Percentiles rank a stretch among this genome's conserved stretches.
Conservation (phyloP, 129 eudicot genomes). For the Apium graveolens region DNA sequence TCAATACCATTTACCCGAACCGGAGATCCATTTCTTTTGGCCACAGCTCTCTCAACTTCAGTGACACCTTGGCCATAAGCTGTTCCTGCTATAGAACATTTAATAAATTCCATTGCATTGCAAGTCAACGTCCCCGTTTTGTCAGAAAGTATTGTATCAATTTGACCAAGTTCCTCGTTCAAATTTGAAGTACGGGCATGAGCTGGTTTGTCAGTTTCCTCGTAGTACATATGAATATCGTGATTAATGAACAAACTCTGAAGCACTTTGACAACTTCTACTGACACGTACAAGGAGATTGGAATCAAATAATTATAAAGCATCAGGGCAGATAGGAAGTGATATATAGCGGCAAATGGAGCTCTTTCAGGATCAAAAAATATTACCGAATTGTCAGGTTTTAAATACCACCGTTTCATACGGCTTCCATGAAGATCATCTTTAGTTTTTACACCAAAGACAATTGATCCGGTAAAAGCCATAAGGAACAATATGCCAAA, state of each 20-base stretch:
- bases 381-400: slow-evolving; percentile 39
- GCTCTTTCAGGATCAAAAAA: slow-evolving; percentile 71
- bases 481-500: slow-evolving; percentile 51
- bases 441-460: slow-evolving; percentile 56
- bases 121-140: slow-evolving; percentile 96
- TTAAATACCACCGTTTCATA: slow-evolving; percentile 73
- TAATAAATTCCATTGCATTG: slow-evolving; percentile 92
- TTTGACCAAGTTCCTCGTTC: slow-evolving; percentile 93
- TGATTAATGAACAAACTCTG: slow-evolving; percentile 75
- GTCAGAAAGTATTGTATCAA: slow-evolving; percentile 85
- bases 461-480: slow-evolving; percentile 57
- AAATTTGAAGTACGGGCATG: slow-evolving; percentile 88
- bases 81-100: slow-evolving; percentile 70
- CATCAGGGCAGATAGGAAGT: slow-evolving; percentile 69
- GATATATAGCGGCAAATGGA: slow-evolving; percentile 56
- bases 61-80: slow-evolving; percentile 80
- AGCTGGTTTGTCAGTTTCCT: slow-evolving; percentile 84
- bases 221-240: slow-evolving; percentile 73
- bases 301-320: slow-evolving; percentile 79
- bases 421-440: slow-evolving; percentile 44
- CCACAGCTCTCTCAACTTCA: slow-evolving; percentile 85
- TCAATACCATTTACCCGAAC: slow-evolving; percentile 29
- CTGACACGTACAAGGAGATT: slow-evolving; percentile 78
- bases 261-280: slow-evolving; percentile 82
- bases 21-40: slow-evolving; percentile 66